Conservation (phyloP, 2,329 filamentous ascomycete species). For the Talaromyces atroroseus region DNA sequence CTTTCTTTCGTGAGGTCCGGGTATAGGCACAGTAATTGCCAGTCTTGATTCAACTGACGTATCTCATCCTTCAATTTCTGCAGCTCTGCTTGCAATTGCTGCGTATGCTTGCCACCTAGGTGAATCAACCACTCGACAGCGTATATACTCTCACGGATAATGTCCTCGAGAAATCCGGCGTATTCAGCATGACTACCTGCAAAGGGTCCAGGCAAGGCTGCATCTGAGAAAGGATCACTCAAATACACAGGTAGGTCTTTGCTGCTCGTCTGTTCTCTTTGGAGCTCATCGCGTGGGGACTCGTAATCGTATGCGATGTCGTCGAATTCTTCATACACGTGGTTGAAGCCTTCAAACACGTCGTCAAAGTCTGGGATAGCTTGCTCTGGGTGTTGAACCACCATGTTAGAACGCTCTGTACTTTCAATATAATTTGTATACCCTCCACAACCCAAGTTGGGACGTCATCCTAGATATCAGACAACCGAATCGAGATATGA, state of each 20-base stretch:
- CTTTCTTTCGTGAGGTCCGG: background rate
- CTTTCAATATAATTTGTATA: background rate
- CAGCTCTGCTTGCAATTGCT: background rate
- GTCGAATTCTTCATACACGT: background rate
- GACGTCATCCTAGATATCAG: background rate
- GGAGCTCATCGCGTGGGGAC: background rate
- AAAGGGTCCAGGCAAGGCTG: background rate
- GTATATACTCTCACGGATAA: background rate
- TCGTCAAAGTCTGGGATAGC: background rate
- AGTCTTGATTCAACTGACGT: background rate
- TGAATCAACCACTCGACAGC: background rate
- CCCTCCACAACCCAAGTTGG: background rate
- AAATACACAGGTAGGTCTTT: background rate
- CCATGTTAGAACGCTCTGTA: background rate
- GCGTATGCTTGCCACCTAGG: background rate
- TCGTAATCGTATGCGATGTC: background rate
- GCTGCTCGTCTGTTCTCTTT: background rate
- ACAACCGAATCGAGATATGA: background rate
- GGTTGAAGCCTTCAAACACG: background rate
- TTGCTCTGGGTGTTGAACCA: background rate
- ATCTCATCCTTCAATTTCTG: background rate
- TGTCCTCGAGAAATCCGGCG: background rate
- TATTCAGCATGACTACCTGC: background rate
- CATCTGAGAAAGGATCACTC: background rate
- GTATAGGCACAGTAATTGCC: background rate